phyloP scores from a whole-genome alignment of 1,284 basidiomycete genomes.

The Sanguinoderma infundibulare region DNA sequence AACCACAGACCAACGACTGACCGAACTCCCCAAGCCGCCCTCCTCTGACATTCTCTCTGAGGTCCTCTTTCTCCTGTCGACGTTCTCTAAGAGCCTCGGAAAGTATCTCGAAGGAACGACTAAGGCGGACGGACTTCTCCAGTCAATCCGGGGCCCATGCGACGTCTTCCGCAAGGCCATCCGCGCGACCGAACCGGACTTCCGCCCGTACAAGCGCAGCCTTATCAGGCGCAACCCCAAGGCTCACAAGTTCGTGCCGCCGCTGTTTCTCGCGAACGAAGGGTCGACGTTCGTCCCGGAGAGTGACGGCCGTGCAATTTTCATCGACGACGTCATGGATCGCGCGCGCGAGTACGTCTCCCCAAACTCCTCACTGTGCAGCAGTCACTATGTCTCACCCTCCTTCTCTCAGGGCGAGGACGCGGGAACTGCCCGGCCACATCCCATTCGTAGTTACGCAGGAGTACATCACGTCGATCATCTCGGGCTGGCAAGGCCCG shows the following conservation, averaged over 20 bases:
- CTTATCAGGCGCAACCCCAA: constrained; percentile 1
- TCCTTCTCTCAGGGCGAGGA: constrained; percentile 53
- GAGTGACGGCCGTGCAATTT: constrained; percentile 40
- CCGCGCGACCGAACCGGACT: constrained; percentile 54
- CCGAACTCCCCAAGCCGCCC: constrained; percentile 52
- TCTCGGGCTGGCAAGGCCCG: constrained; percentile 55
- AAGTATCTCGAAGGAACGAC: constrained; percentile 56
- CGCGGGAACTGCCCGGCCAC: constrained; percentile 69
- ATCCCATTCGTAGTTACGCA: constrained; percentile 66
- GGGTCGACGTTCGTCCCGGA: constrained; percentile 13
- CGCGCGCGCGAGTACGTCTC: constrained; percentile 48
- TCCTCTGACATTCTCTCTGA: constrained; percentile 60
- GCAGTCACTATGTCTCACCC: not conserved
- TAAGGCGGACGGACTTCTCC: constrained; percentile 52
- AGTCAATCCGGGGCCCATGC: constrained; percentile 55
- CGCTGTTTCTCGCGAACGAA: constrained; percentile 50
- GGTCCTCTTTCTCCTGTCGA: constrained; percentile 49
- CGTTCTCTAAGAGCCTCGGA: constrained; percentile 50
- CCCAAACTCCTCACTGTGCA: not conserved
- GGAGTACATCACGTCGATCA: constrained; percentile 50
- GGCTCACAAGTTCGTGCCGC: constrained; percentile 11
- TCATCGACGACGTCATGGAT: constrained; percentile 59
- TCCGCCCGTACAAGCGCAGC: constrained; percentile 37
- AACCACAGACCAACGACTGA: constrained; percentile 42
- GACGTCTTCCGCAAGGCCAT: constrained; percentile 52